Evolutionary conservation across 805 yeast species (phyloP), one percentile per base, ranked within the genome.

Genomic region (Zygoascus bituminiphila): DNA sequence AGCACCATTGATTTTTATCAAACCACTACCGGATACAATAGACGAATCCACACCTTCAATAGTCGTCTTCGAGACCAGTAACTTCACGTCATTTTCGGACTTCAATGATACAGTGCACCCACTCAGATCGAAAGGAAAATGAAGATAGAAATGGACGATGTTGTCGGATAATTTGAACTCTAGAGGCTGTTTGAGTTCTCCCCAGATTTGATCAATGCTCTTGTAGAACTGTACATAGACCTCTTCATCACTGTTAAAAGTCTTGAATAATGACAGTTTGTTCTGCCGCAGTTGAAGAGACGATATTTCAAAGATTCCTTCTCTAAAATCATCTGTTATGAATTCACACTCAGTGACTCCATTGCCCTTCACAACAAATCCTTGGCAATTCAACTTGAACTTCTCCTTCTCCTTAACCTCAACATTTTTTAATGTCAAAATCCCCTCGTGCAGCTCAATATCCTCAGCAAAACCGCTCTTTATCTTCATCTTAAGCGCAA

Each of bases 301-400:
- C 8, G 56, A 50, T 2, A 67, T 56, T 5, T 52, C 57, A 51
- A 74, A 69, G 1, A 51, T 21, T 1, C 78, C 78, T 15, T 65
- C 53, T 2, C 59, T 52, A 43, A 74, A 67, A 3, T 58, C 42
- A 7, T 25, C 23, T 2, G 50, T 41, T 5, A 17, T 40, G 14
- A 46, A 17, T 20, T 26, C n/a, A 21, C 42, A 39, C 24, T 15
- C 39, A 33, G 24, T 29, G 6, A 43, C 21, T 7, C 21, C 19
- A 17, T 43, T 17, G 10, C 33, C 33, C 14, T 41, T 24, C 6
- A 41, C 14, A n/a, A 25, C 33, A 23, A 19, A 5, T 4, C 39
- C 17, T 5, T 36, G 21, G 8, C 17, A 12, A 14, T 10, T 12
- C 4, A 41, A 12, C n/a, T 15, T 41, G 35, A 4, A 41, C n/a